Evolutionary conservation across 345 rosid genomes (phyloP).

Genomic region (Populus nigra): DNA sequence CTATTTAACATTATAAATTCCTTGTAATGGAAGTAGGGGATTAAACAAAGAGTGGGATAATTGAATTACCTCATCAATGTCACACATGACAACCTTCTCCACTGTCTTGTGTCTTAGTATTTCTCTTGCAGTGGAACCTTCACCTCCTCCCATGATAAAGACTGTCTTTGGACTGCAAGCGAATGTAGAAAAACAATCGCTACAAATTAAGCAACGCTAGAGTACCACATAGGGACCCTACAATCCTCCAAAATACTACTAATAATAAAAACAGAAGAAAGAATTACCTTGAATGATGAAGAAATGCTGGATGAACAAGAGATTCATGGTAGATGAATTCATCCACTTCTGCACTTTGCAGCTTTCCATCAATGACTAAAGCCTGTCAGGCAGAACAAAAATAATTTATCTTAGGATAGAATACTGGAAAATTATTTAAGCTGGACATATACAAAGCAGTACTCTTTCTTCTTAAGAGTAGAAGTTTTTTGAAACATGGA

Average conservation of each 20-base stretch:
- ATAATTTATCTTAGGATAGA: not conserved
- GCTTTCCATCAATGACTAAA: constrained; percentile 65
- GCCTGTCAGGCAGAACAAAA: constrained; percentile 29
- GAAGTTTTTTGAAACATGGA: not conserved
- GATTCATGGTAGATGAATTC: constrained; percentile 73
- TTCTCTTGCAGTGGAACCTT: constrained; percentile 69
- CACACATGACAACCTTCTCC: constrained; percentile 57
- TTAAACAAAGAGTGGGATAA: not conserved
- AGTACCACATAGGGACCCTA: not conserved
- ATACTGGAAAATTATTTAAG: not conserved
- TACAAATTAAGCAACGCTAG: not conserved
- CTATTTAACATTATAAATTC: not conserved
- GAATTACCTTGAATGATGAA: constrained; percentile 47
- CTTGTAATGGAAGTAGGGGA: not conserved
- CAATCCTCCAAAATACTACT: not conserved
- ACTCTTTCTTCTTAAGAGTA: not conserved
- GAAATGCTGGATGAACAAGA: constrained; percentile 60
- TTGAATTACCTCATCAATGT: constrained; percentile 54
- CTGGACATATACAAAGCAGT: not conserved
- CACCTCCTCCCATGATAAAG: constrained; percentile 75
- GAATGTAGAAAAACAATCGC: not conserved
- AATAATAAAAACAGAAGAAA: not conserved
- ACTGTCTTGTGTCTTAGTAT: constrained; percentile 47
- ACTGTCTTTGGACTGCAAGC: constrained; percentile 39
- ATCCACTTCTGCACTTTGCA: constrained; percentile 70